These are phyloP conservation scores for Nitzschia sp. DNA, from an alignment of 108 stramenopile genomes.

Conservation along the genomic window DNA sequence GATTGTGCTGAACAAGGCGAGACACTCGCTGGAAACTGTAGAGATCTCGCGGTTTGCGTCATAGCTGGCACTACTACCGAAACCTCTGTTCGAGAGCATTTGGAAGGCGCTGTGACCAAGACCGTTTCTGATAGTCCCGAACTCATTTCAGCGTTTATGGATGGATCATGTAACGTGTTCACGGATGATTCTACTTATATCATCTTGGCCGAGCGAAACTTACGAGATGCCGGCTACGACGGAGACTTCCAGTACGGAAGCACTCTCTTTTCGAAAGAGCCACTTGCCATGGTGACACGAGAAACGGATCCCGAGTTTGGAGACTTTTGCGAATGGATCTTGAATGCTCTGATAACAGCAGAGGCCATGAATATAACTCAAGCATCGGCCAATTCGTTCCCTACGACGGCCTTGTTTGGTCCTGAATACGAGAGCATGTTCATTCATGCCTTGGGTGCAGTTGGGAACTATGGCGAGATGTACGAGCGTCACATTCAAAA, in stretches of 20 bases:
- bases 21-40: constrained; percentile 11
- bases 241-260: constrained; percentile 1
- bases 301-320: constrained; percentile 6
- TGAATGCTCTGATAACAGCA: constrained; percentile 46
- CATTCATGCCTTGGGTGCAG: constrained; percentile 39
- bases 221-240: constrained; percentile 5
- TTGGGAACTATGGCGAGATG: constrained; percentile 57
- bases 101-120: neutral
- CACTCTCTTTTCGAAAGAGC: constrained; percentile 2
- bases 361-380: constrained; percentile 34
- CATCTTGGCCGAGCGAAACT: neutral
- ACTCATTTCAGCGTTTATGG: neutral
- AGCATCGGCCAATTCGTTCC: constrained; percentile 17
- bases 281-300: constrained; percentile 4
- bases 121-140: neutral
- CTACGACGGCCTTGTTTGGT: constrained; percentile 14
- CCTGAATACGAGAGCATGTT: constrained; percentile 7
- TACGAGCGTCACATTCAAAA: constrained; percentile 27
- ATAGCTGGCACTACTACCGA: constrained; percentile 32
- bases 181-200: constrained; percentile 12
- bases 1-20: constrained; percentile 37
- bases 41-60: constrained; percentile 33
- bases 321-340: constrained; percentile 50
- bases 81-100: neutral
- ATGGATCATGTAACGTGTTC: constrained; percentile 12